Percentiles rank a stretch among this genome's conserved stretches.
These are phyloP conservation scores for Heliamphora exappendiculata DNA, from an alignment of 148 eudicot genomes.

Conservation along the genomic window DNA sequence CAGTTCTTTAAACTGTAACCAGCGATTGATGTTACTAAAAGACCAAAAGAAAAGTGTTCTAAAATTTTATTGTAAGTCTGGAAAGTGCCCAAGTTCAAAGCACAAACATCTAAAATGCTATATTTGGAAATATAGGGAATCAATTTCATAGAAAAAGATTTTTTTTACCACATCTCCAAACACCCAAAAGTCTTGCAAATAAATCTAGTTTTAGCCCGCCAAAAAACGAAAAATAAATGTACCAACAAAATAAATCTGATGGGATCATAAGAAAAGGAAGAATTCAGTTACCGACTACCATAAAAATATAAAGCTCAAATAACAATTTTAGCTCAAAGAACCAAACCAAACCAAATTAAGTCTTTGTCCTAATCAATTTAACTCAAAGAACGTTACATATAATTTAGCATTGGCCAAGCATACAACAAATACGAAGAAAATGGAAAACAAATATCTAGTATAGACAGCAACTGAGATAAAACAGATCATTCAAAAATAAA, in stretches of 20 bases:
- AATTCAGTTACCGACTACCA: not conserved
- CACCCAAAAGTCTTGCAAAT: not conserved
- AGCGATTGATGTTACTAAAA: no score
- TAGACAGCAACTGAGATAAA: not conserved
- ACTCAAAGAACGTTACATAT: not conserved
- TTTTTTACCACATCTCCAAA: not conserved
- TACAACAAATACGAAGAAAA: not conserved
- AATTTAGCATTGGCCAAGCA: not conserved
- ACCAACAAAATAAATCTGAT: not conserved
- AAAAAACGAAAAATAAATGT: not conserved
- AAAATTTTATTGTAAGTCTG: no score
- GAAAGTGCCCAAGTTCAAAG: not conserved
- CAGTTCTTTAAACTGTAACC: no score
- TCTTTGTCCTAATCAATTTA: no score
- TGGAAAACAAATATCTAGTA: not conserved
- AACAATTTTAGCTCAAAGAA: no score
- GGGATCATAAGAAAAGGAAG: constrained; percentile 3
- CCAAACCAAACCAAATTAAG: no score
- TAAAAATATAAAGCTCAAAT: not conserved
- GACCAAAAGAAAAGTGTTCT: no score
- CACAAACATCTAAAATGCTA: not conserved
- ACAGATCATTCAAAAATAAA: not conserved
- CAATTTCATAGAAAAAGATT: not conserved
- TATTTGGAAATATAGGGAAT: not conserved
- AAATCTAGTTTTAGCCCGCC: not conserved